phyloP scores from a whole-genome alignment of 306 rosid species.

The Carpinus fangiana region DNA sequence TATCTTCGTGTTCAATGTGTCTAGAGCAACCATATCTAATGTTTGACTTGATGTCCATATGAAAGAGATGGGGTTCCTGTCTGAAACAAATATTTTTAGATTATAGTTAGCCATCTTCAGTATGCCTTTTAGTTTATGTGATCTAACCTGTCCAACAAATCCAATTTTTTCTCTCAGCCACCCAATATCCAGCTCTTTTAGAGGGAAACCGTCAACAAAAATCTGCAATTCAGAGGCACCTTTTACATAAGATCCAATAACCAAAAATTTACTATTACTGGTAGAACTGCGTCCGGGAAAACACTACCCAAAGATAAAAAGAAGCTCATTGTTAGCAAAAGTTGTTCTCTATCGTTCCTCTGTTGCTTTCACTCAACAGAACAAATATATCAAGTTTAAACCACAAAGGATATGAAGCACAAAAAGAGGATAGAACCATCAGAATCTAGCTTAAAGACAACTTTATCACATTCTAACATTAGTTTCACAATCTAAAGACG shows the following conservation, averaged over 20 bases:
- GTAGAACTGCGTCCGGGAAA: not conserved
- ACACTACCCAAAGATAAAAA: not conserved
- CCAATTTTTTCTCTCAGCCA: conserved; percentile 54
- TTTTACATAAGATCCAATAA: not conserved
- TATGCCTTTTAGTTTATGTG: not conserved
- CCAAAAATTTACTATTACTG: not conserved
- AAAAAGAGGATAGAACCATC: no score
- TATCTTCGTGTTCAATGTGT: conserved; percentile 35
- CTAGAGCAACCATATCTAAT: conserved; percentile 40
- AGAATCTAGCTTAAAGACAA: not conserved
- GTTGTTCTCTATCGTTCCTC: not conserved
- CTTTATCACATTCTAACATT: not conserved
- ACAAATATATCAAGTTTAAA: no score
- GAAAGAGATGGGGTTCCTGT: conserved; percentile 57
- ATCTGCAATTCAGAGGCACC: conserved; percentile 34
- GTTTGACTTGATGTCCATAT: conserved; percentile 47
- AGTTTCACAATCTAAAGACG: not conserved
- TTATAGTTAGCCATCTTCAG: conserved; percentile 8
- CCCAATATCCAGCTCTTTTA: conserved; percentile 41
- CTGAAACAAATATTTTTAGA: conserved; percentile 23
- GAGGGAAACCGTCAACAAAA: conserved; percentile 40
- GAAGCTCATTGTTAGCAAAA: not conserved
- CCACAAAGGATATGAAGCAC: not conserved
- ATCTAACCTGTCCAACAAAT: conserved; percentile 46
- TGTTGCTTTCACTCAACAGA: no score